phyloP scores from a whole-genome alignment of 768 basidiomycete species.

The Hydnomerulius pinastri region DNA sequence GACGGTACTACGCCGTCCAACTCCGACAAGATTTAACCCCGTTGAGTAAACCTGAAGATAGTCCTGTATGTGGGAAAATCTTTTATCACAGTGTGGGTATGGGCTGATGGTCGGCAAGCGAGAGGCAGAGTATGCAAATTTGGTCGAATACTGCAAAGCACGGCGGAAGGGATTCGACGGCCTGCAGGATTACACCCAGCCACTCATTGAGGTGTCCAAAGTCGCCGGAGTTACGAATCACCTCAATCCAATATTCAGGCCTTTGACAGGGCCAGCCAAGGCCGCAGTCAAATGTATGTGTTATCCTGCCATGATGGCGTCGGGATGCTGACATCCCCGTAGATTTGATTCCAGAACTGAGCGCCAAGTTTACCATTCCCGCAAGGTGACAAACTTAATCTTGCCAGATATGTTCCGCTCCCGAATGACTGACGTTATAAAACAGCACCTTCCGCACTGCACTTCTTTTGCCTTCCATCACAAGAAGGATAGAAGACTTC shows the following conservation, averaged over 20 bases:
- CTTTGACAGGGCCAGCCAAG: constrained; percentile 38
- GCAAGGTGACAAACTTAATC: constrained; percentile 55
- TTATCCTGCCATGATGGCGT: constrained; percentile 15
- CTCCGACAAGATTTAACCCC: constrained; percentile 72
- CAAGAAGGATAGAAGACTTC: constrained; percentile 69
- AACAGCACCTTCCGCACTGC: constrained; percentile 67
- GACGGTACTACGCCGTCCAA: constrained; percentile 59
- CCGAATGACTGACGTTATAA: constrained; percentile 23
- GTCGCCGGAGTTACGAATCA: constrained; percentile 54
- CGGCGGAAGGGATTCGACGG: constrained; percentile 63
- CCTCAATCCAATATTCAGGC: constrained; percentile 55
- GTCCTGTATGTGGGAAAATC: constrained; percentile 48
- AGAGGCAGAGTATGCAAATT: constrained; percentile 58
- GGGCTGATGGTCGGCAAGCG: constrained; percentile 42
- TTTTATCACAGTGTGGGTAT: not conserved
- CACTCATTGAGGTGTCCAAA: constrained; percentile 67
- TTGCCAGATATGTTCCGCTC: constrained; percentile 17
- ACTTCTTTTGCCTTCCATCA: constrained; percentile 73
- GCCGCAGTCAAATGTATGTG: constrained; percentile 60
- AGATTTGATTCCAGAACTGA: constrained; percentile 88
- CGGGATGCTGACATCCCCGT: constrained; percentile 28
- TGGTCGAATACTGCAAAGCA: constrained; percentile 67
- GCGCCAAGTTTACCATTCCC: constrained; percentile 68
- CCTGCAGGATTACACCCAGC: constrained; percentile 62
- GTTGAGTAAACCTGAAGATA: constrained; percentile 66